Conservation (phyloP, 768 basidiomycete species). For the Botryobasidium botryosum region DNA sequence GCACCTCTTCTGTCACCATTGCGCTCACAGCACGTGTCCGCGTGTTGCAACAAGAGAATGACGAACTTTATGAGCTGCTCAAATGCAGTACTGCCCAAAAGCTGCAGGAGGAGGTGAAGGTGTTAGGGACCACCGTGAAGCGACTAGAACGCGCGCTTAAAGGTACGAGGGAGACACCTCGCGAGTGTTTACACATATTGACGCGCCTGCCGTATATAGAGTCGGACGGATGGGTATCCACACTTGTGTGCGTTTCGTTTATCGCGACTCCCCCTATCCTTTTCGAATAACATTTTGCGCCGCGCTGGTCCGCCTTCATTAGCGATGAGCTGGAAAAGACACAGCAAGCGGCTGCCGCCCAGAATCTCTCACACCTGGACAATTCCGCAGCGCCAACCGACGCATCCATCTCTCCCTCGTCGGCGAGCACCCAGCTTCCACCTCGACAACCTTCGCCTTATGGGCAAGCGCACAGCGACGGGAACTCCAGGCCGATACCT, state of each 20-base stretch:
- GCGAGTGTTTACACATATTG: too few species aligned
- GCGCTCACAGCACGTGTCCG: slow-evolving; percentile 60
- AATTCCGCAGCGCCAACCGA: slow-evolving; percentile 18
- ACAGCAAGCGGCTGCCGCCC: too few species aligned
- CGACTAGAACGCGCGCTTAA: slow-evolving; percentile 58
- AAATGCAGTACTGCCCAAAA: slow-evolving; percentile 1
- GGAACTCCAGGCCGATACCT: slow-evolving; percentile 37
- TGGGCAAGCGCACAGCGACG: slow-evolving; percentile 4
- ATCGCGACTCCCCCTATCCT: too few species aligned
- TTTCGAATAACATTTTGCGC: too few species aligned
- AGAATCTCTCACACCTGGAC: too few species aligned
- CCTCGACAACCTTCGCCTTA: too few species aligned
- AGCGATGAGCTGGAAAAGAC: too few species aligned
- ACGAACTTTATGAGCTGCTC: slow-evolving; percentile 57
- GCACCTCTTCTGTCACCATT: slow-evolving; percentile 39
- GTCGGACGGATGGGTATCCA: too few species aligned
- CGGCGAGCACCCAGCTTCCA: background rate
- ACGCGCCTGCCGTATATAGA: too few species aligned
- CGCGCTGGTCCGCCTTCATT: too few species aligned
- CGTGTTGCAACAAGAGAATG: slow-evolving; percentile 70
- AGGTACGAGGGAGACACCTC: too few species aligned
- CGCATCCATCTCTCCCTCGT: background rate
- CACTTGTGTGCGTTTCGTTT: too few species aligned
- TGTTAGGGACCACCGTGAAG: slow-evolving; percentile 45
- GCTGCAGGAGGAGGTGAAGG: slow-evolving; percentile 21